A percentile compares a stretch with the other conserved stretches of the same genome.
Evolutionary conservation across 805 yeast species (phyloP).

Genomic region (Yarrowia sp.): DNA sequence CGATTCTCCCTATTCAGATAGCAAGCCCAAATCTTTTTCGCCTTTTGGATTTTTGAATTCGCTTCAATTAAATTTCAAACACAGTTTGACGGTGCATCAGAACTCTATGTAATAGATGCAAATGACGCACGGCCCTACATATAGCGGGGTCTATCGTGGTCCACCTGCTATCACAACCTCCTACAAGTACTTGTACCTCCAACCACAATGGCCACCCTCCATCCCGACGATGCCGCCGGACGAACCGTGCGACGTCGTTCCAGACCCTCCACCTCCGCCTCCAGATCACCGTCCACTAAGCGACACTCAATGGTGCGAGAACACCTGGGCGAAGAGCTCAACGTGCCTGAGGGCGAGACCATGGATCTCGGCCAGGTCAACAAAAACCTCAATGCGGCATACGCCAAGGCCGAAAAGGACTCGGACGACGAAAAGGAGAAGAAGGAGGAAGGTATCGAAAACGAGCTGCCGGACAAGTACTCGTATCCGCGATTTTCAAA

Average conservation of each 20-base stretch:
- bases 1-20: too few relatives aligned
- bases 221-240: slow-evolving; percentile 17
- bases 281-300: slow-evolving; percentile 29
- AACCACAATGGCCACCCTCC: slow-evolving; percentile 8
- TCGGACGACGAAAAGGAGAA: slow-evolving; percentile 31
- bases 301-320: slow-evolving; percentile 27
- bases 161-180: too few relatives aligned
- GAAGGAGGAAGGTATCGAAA: background rate
- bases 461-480: slow-evolving; percentile 28
- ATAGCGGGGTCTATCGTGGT: slow-evolving; percentile 25
- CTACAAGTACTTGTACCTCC: too few relatives aligned
- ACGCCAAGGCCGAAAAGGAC: slow-evolving; percentile 30
- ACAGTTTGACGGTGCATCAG: background rate
- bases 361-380: slow-evolving; percentile 10
- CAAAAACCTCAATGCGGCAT: slow-evolving; percentile 18
- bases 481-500: slow-evolving; percentile 35
- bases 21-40: too few relatives aligned
- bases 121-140: slow-evolving; percentile 35
- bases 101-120: slow-evolving; percentile 8
- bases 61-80: too few relatives aligned
- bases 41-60: background rate
- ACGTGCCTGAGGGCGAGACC: background rate
- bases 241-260: slow-evolving; percentile 9
- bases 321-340: slow-evolving; percentile 29
- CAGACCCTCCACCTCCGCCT: background rate